Percentiles rank a stretch among this genome's conserved stretches.
phyloP scores from a whole-genome alignment of 2,329 filamentous ascomycete genomes.

The Colletotrichum camelliae region DNA sequence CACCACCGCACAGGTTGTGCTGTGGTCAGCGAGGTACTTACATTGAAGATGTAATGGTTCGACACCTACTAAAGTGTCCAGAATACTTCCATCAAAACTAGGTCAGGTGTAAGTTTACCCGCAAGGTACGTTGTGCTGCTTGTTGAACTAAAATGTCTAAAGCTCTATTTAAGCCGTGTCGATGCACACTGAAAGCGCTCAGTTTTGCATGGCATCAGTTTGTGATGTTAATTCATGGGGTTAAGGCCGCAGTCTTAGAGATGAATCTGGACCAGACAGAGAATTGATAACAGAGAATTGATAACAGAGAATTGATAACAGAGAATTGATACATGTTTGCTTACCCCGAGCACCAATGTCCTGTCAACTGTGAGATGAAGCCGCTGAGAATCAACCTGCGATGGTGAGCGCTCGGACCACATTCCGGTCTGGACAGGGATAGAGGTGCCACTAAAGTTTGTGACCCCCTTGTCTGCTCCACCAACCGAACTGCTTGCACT shows the following conservation, averaged over 20 bases:
- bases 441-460: background rate
- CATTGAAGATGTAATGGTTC: background rate
- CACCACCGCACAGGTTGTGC: fast-evolving
- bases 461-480: constrained; percentile 1
- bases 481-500: background rate
- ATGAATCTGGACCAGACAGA: background rate
- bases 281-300: no score
- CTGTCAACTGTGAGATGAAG: background rate
- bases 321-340: fast-evolving
- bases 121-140: background rate
- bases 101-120: background rate
- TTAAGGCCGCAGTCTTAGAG: no score
- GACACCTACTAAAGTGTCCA: background rate
- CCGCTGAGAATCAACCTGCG: background rate
- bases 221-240: fast-evolving
- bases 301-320: no score
- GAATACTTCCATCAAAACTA: fast-evolving
- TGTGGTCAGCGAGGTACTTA: background rate
- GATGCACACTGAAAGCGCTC: background rate
- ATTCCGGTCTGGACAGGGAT: background rate
- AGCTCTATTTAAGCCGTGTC: fast-evolving
- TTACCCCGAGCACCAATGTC: background rate
- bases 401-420: background rate
- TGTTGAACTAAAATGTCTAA: background rate
- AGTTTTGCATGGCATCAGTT: no score